Evolutionary conservation across 2,329 filamentous ascomycete genomes (phyloP), one percentile per base, ranked within the genome.

Genomic region (Colletotrichum ledebouriae): DNA sequence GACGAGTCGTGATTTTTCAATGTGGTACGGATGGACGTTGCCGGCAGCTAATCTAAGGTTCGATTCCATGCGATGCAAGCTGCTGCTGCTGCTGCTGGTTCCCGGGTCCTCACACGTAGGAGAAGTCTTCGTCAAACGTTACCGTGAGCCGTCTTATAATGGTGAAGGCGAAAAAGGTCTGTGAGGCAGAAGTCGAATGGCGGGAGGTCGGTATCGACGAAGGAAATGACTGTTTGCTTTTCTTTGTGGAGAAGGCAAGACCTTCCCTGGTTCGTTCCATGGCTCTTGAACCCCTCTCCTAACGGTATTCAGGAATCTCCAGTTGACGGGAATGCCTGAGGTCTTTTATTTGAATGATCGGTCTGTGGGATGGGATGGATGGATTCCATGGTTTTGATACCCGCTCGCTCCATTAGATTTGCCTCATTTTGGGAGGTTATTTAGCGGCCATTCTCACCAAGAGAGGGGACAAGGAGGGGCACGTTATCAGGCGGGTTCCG

Each of bases 401-500:
- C 64, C 53, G 64, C 64, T 44, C 33, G 53, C 52, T 58, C 46
- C 64, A 58, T 59, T 46, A 67, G 60, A 64, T 64, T 67, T 67
- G 60, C 53, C 64, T 64, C 59, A 64, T 64, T 64, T 67, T 53
- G 46, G 29, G 59, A 58, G 39, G 64, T 39, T 64, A 53, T 64
- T 58, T 64, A 67, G 60, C 64, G 46, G 53, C 33, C 29, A 46
- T 56, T 65, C 15, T 13, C 34, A 52, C 59, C 50, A 64, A 52
- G 49, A 47, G 53, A 52, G 64, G 59, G 53, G 44, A 41, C 47
- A 33, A 56, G 37, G 64, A 52, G 44, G 63, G 64, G 46, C 46
- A 64, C 64, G 64, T 59, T 67, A 65, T 68, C 49, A 49, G 53
- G 63, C 55, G 65, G 65, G 60, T 65, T 65, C 61, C 61, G 59